Base-by-base conservation (phyloP, 2,329 filamentous ascomycete genomes). In the Xylariaceae sp. region DNA sequence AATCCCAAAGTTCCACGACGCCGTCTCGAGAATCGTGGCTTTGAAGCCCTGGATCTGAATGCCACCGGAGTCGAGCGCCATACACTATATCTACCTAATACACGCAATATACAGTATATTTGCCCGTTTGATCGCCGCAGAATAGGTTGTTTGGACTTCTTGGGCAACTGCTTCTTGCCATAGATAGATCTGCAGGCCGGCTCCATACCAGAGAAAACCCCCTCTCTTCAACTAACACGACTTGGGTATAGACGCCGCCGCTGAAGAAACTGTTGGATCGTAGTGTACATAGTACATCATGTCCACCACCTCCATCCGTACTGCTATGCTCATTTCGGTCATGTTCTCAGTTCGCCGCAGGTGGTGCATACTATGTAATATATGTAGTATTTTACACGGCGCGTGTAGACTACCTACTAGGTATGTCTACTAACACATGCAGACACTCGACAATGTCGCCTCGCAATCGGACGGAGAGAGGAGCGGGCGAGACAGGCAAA, bases 11-110 rank as follows among this genome's bases (percentile, higher is more conserved):
- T 42, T 55, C 26, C 26, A 26, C 41, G 37, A 43, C 48, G 39
- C 32, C 44, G 55, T 54, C 54, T 51, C 55, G 51, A 9, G 51
- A 54, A 54, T 54, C 40, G 55, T 32, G 49, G 52, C 55, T 52
- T 48, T 51, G 54, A 46, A 57, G 51, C 55, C 55, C 55, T 52
- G 51, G 52, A 57, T 57, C 51, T 47, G 43, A 44, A 50, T 36
- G 39, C 45, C 39, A 42, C 45, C 47, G 43, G 16, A 42, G 26
- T 45, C 13, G 29, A 51, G 47, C n/a, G 39, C 48, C 55, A 57
- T 22, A 30, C 39, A 30, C 43, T 30, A 39, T 26, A 26, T 8
- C 26, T 26, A 37, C 30, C 44, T 30, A 26, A 26, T 26, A 26
- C 26, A 26, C 26, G 5, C 26, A 26, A 8, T 8, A 8, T 26